Base-by-base conservation (phyloP, 2,329 filamentous ascomycete genomes). In the Herpomyces periplanetae region DNA sequence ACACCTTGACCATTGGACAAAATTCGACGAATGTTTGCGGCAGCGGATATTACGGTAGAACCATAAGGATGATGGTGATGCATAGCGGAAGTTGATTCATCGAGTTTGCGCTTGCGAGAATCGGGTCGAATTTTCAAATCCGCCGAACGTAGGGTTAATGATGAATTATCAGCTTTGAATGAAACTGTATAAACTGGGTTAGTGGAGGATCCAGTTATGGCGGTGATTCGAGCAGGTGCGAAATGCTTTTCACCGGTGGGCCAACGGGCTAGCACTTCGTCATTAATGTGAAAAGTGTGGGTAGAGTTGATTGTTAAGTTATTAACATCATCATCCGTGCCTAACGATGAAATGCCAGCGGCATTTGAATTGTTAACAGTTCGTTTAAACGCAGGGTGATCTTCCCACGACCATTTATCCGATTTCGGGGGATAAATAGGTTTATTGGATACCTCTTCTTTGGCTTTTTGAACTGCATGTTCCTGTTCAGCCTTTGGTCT, bases 121-220 rank as follows among this genome's bases (percentile, higher is more conserved):
- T 55, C 49, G 3, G 34, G 32, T 7, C 34, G 35, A n/a, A 38
- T 27, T 30, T 66, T 60, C 27, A 88, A 66, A 32, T 91, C 71
- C 25, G 63, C 56, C 24, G 60, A 13, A 22, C 33, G 54, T 24
- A 85, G 41, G 13, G 65, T 80, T 38, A 87, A 71, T 17, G 62
- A 68, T 10, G 52, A 69, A 19, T 36, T 35, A 41, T 91, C 91
- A 31, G 57, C 66, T 41, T 84, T 75, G 47, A 91, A 96, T 29
- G 65, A 80, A 37, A 96, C 73, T 18, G 68, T 63, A 37, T 88
- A 96, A 26, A 88, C 66, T 13, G 73, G 75, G 20, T 68, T 65
- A 16, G 58, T 64, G n/a, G 62, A 60, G 5, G 71, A 87, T 23
- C 80, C 80, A 10, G 75, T 88, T 30, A 88, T 73, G 20, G 65